A percentile compares a stretch with the other conserved stretches of the same genome.
Evolutionary conservation across 352 stramenopile species (phyloP).

Genomic region (Phytophthora pistaciae): DNA sequence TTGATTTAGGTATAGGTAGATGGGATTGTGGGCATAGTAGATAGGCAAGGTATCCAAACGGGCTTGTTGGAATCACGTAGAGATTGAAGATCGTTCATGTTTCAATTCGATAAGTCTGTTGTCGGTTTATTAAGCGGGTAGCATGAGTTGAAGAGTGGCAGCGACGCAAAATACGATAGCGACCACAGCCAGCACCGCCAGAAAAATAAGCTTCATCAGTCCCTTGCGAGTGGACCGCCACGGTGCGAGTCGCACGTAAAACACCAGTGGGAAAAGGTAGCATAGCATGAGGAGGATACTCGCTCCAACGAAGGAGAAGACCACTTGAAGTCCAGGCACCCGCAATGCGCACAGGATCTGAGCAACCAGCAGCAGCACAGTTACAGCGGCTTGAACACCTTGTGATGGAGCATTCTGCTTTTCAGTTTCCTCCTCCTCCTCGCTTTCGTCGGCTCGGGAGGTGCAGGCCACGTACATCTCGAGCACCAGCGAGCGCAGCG

Average conservation of each 20-base stretch:
- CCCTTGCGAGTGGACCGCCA: slow-evolving; percentile 44
- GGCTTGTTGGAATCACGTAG: background rate
- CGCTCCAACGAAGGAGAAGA: slow-evolving; percentile 82
- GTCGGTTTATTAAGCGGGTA: background rate
- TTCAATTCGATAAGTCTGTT: background rate
- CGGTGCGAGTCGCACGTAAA: slow-evolving; percentile 58
- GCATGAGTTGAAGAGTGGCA: slow-evolving; percentile 60
- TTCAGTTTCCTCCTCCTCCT: slow-evolving; percentile 14
- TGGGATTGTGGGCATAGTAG: too few species aligned
- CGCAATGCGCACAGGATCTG: slow-evolving; percentile 62
- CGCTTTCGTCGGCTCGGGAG: slow-evolving; percentile 2
- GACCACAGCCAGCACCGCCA: slow-evolving; percentile 44
- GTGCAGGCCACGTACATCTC: slow-evolving; percentile 55
- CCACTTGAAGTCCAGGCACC: slow-evolving; percentile 70
- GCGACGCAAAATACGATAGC: slow-evolving; percentile 66
- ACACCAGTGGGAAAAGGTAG: slow-evolving; percentile 74
- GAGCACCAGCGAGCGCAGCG: slow-evolving; percentile 68
- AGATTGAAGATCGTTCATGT: background rate
- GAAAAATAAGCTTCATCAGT: slow-evolving; percentile 35
- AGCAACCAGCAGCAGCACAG: slow-evolving; percentile 49
- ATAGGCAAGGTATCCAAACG: background rate
- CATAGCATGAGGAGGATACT: slow-evolving; percentile 79
- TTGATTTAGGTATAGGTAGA: too few species aligned
- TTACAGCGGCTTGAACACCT: slow-evolving; percentile 45
- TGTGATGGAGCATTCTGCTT: slow-evolving; percentile 20